A percentile compares a stretch with the other conserved stretches of the same genome.
Evolutionary conservation across 2,329 filamentous ascomycete genomes (phyloP).

Genomic region (Phyllosticta citribraziliensis): DNA sequence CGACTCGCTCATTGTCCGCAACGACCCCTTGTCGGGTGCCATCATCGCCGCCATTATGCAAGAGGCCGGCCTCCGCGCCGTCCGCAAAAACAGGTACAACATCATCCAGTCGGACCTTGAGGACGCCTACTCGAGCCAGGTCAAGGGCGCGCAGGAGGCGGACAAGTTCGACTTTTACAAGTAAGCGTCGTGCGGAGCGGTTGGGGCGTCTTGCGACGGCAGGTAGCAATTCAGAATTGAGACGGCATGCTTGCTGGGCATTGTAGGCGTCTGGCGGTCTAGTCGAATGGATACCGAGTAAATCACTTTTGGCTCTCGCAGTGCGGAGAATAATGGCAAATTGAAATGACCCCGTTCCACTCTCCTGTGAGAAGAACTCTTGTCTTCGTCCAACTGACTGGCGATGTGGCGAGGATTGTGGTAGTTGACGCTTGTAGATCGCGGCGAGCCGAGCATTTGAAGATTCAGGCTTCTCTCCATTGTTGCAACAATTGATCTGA

Average conservation of each 20-base stretch:
- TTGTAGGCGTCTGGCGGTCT: neutral
- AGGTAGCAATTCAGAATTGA: neutral
- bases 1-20: constrained; percentile 90
- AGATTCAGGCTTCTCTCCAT: no score
- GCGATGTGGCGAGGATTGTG: no score
- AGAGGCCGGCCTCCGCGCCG: constrained; percentile 86
- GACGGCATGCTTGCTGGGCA: neutral
- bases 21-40: constrained; percentile 88
- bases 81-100: constrained; percentile 97
- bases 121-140: constrained; percentile 93
- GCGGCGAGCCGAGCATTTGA: no score
- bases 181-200: constrained; percentile 13
- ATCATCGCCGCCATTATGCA: constrained; percentile 99
- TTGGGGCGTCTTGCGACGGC: neutral
- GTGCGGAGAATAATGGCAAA: no score
- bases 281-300: no score
- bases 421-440: no score
- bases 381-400: no score
- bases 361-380: no score
- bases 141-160: constrained; percentile 65
- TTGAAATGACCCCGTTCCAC: no score
- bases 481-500: no score
- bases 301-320: no score
- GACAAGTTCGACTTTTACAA: constrained; percentile 65
- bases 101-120: constrained; percentile 96